Base-by-base conservation (phyloP, 2,329 filamentous ascomycete genomes). In the Colletotrichum tanaceti region DNA sequence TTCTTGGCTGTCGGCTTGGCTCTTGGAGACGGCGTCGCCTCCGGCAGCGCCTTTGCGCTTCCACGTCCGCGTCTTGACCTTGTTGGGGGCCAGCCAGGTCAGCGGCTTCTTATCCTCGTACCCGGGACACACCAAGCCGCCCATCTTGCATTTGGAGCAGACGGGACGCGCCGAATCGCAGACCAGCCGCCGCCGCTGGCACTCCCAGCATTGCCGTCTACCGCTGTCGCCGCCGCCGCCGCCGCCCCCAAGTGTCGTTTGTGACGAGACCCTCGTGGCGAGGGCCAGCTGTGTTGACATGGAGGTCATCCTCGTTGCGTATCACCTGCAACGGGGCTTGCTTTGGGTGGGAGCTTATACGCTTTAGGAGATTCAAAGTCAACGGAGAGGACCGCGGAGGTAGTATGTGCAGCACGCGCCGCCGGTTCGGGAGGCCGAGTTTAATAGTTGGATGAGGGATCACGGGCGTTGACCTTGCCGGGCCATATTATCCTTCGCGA, bases 201-300 rank as follows among this genome's bases (percentile, higher is more conserved):
- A 82, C 69, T 82, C 80, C 81, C 80, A 83, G 70, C 80, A 83
- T 53, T 80, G 77, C 38, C 66, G 49, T n/a, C 58, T 58, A 32
- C 28, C 28, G 10, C 28, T 32, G 7, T 10, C 28, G 28, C 28
- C 28, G 28, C 28, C 28, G 28, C 24, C 24, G 24, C 24, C 24
- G 24, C 24, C 10, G 24, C 20, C 44, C 5, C 58, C 49, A 2
- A n/a, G 10, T 5, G 16, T 35, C 24, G 55, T 55, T 5, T 59
- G 53, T 13, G 43, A 14, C 5, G 46, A 38, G 20, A 7, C 18
- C 44, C 22, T 22, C 2, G 5, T 20, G 10, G 46, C 41, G 35
- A 52, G 41, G 7, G 49, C 62, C 44, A 59, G 10, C 5, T 28
- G 24, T 44, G 43, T 50, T 5, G 62, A 43, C 13, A 28, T 35